Conservation (phyloP, 495 filamentous ascomycete species). For the Rostrohypoxylon terebratum region DNA sequence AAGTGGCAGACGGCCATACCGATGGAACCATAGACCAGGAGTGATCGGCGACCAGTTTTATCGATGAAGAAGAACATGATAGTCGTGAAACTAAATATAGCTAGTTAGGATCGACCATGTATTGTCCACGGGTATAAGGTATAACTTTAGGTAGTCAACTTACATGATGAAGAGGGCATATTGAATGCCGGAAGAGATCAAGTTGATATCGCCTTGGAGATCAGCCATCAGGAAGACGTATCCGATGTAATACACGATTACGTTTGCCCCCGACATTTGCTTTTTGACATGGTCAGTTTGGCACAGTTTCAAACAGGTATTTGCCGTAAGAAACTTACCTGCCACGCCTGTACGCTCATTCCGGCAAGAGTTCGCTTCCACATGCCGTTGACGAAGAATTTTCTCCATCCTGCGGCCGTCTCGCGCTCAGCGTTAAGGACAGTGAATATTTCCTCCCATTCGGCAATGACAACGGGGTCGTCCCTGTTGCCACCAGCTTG, state of each 20-base stretch:
- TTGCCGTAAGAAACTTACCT: conserved; percentile 38
- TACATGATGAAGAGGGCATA: conserved; percentile 79
- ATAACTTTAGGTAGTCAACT: no score
- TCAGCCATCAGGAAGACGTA: conserved; percentile 79
- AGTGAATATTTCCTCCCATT: conserved; percentile 76
- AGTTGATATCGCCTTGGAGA: conserved; percentile 70
- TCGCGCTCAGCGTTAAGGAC: conserved; percentile 69
- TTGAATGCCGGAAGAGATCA: conserved; percentile 76
- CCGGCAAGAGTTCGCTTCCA: conserved; percentile 80
- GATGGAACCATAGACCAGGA: conserved; percentile 76
- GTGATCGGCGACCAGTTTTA: conserved; percentile 74
- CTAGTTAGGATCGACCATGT: conserved; percentile 43
- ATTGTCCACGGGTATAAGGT: background rate
- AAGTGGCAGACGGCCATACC: conserved; percentile 78
- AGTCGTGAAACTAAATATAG: conserved; percentile 70
- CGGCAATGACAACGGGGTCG: conserved; percentile 76
- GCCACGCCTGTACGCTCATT: conserved; percentile 69
- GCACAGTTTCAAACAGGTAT: background rate
- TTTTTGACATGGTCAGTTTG: conserved; percentile 67
- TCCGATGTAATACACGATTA: conserved; percentile 77
- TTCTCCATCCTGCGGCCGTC: conserved; percentile 65
- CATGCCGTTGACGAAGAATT: conserved; percentile 72
- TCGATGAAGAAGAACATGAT: conserved; percentile 80
- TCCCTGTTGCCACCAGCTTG: conserved; percentile 72
- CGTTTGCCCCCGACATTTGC: conserved; percentile 76